A percentile compares a stretch with the other conserved stretches of the same genome.
phyloP scores from a whole-genome alignment of 2,329 filamentous ascomycete species.

The Epichloe aotearoae region DNA sequence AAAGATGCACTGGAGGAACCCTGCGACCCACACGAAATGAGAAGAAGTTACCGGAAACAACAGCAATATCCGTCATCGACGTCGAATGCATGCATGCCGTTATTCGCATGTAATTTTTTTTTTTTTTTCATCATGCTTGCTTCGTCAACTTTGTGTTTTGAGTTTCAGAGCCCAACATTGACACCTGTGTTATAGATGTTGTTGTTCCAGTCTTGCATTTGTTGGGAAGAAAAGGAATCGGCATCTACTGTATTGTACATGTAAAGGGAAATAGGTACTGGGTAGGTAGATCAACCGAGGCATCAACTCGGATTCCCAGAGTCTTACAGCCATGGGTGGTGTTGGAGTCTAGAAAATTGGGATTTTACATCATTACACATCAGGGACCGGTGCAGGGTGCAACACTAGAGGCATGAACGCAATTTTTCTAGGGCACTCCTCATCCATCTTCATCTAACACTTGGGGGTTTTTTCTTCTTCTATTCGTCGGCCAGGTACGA shows the following conservation, averaged over 20 bases:
- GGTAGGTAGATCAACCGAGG: too few relatives aligned
- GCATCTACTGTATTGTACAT: neutral
- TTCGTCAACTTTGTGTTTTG: neutral
- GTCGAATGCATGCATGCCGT: neutral
- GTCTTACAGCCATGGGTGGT: neutral
- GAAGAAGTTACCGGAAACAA: neutral
- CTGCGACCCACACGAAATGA: neutral
- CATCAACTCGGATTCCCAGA: too few relatives aligned
- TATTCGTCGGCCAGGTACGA: neutral
- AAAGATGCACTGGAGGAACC: conserved; percentile 8
- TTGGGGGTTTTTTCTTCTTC: neutral
- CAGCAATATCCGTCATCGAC: neutral
- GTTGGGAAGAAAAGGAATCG: neutral
- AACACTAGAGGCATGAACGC: neutral
- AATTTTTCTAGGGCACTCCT: neutral
- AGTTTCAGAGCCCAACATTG: neutral
- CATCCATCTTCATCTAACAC: neutral
- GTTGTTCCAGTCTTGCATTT: neutral
- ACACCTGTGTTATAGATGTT: neutral
- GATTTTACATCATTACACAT: neutral
- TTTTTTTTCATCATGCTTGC: neutral
- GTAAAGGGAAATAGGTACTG: too few relatives aligned
- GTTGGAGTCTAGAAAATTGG: neutral
- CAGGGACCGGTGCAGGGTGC: neutral
- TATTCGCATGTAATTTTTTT: neutral